phyloP scores from a whole-genome alignment of 1,139 yeast genomes.

The Taphrina pruni region DNA sequence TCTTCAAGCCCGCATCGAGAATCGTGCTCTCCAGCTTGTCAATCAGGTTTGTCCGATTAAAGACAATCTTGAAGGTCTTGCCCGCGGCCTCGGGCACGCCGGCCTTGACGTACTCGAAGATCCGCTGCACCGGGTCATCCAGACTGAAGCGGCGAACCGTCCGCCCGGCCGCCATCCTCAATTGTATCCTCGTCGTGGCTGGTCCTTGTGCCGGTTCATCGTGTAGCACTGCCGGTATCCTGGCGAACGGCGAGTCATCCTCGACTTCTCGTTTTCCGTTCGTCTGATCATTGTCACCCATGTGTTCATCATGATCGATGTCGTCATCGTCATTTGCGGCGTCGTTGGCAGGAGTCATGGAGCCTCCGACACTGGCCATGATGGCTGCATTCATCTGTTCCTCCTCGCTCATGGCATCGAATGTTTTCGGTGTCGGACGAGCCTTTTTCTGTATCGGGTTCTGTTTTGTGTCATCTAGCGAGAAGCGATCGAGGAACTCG shows the following conservation, averaged over 20 bases:
- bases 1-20: constrained; percentile 77
- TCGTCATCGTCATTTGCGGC: constrained; percentile 45
- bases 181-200: constrained; percentile 77
- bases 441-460: constrained; percentile 63
- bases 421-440: constrained; percentile 45
- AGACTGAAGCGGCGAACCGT: constrained; percentile 72
- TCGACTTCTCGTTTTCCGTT: constrained; percentile 45
- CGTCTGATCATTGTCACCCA: constrained; percentile 40
- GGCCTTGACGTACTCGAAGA: constrained; percentile 66
- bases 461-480: constrained; percentile 66
- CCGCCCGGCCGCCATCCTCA: constrained; percentile 78
- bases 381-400: constrained; percentile 83
- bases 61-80: constrained; percentile 64
- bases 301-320: constrained; percentile 40
- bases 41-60: constrained; percentile 69
- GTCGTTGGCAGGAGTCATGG: constrained; percentile 51
- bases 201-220: constrained; percentile 67
- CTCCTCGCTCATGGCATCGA: constrained; percentile 67
- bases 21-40: constrained; percentile 65
- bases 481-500: constrained; percentile 62
- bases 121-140: constrained; percentile 63
- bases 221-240: constrained; percentile 60
- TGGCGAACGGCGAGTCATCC: constrained; percentile 52
- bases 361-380: constrained; percentile 63
- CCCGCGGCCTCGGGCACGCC: constrained; percentile 58